Evolutionary conservation across 2,329 filamentous ascomycete genomes (phyloP).

Genomic region (Colletotrichum sp.): DNA sequence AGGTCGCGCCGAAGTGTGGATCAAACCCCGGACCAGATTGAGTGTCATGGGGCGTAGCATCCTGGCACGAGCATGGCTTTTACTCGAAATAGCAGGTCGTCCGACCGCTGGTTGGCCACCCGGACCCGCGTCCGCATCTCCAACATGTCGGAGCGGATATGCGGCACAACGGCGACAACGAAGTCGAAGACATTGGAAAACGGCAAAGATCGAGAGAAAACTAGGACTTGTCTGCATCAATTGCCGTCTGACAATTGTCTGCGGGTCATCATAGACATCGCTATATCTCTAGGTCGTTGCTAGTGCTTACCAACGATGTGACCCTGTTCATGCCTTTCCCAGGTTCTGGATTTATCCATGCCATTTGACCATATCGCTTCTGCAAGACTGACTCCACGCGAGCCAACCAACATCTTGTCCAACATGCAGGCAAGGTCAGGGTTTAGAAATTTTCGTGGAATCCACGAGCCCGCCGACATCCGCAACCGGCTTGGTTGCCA

Average conservation of each 20-base stretch:
- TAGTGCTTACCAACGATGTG: constrained; percentile 3
- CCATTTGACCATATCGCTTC: not conserved
- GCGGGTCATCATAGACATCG: not conserved
- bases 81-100: not conserved
- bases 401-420: not conserved
- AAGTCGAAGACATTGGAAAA: not conserved
- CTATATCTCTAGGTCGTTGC: not conserved
- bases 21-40: not conserved
- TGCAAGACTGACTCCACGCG: not conserved
- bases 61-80: not conserved
- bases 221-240: not conserved
- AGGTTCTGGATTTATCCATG: not conserved
- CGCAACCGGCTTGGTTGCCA: not conserved
- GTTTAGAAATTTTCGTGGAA: not conserved
- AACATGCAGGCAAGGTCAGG: not conserved
- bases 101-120: not conserved
- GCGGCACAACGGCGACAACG: not conserved
- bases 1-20: not conserved
- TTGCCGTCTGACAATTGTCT: not conserved
- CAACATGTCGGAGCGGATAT: not conserved
- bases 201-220: not conserved
- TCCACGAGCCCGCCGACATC: not conserved
- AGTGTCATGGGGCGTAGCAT: not conserved
- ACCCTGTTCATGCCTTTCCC: not conserved
- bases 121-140: not conserved